These are phyloP conservation scores for Saccharomycopsis capsularis DNA, from an alignment of 805 yeast species.

Conservation along the genomic window DNA sequence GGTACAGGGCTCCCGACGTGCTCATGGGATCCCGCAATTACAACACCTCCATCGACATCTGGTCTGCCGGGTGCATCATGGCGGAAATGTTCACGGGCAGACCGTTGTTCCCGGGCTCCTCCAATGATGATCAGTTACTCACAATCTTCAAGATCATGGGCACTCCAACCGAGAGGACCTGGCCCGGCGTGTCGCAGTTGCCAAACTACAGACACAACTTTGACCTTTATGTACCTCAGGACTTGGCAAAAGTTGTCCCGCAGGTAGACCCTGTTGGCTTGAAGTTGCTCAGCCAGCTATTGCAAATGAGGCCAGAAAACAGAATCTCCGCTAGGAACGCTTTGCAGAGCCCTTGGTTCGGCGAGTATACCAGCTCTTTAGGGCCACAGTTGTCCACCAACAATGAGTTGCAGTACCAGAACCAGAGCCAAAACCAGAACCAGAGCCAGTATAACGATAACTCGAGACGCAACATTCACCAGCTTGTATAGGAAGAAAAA, in stretches of 20 bases:
- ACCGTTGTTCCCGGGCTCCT: slow-evolving; percentile 92
- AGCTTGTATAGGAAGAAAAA: neutral
- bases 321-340: slow-evolving; percentile 48
- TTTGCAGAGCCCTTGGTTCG: slow-evolving; percentile 59
- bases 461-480: neutral
- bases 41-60: slow-evolving; percentile 93
- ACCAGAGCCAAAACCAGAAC: neutral
- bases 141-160: slow-evolving; percentile 92
- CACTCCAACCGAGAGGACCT: slow-evolving; percentile 89
- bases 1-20: slow-evolving; percentile 45
- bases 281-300: slow-evolving; percentile 57
- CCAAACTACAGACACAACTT: slow-evolving; percentile 84
- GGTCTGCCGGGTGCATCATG: slow-evolving; percentile 98
- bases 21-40: slow-evolving; percentile 90
- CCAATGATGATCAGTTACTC: slow-evolving; percentile 90
- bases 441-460: neutral
- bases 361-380: slow-evolving; percentile 46
- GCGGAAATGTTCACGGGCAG: slow-evolving; percentile 99
- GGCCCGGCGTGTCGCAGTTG: slow-evolving; percentile 93
- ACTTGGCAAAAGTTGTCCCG: slow-evolving; percentile 61
- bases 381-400: neutral
- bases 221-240: slow-evolving; percentile 85
- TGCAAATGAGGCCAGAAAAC: slow-evolving; percentile 47
- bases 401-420: slow-evolving; percentile 1
- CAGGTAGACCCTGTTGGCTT: slow-evolving; percentile 63